These are phyloP conservation scores for Volvariella surrecta DNA, from an alignment of 1,284 basidiomycete genomes.

Conservation along the genomic window DNA sequence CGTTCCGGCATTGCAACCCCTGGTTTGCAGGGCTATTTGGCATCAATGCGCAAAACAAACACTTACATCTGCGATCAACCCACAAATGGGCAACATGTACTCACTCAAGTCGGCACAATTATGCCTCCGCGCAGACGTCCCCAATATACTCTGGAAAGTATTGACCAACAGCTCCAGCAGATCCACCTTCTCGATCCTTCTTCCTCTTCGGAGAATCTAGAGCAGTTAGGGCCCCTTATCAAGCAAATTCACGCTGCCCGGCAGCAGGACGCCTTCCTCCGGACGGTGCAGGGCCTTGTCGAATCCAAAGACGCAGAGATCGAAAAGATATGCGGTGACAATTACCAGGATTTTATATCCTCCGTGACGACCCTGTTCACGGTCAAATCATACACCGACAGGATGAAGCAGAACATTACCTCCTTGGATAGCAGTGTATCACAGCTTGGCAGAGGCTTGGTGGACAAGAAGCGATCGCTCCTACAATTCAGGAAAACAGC, in stretches of 20 bases:
- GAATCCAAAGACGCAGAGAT: constrained; percentile 94
- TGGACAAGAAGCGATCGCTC: constrained; percentile 86
- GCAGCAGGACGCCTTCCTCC: constrained; percentile 88
- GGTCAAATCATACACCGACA: constrained; percentile 84
- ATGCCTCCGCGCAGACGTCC: constrained; percentile 70
- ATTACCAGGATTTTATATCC: constrained; percentile 96
- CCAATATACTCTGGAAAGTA: constrained; percentile 71
- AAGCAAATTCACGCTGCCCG: constrained; percentile 87
- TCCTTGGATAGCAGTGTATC: constrained; percentile 64
- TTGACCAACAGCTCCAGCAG: constrained; percentile 80
- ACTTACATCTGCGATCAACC: not conserved
- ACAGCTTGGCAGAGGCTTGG: constrained; percentile 75
- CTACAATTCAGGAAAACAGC: constrained; percentile 90
- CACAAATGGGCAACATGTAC: not conserved
- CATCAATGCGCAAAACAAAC: constrained; percentile 3
- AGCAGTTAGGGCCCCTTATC: constrained; percentile 88
- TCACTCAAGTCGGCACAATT: constrained; percentile 17
- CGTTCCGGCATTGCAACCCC: not conserved
- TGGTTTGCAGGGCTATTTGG: not conserved
- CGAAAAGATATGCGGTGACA: constrained; percentile 90
- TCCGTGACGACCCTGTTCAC: constrained; percentile 94
- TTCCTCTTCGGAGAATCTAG: constrained; percentile 85
- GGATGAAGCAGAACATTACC: constrained; percentile 71
- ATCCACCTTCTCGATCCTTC: constrained; percentile 81
- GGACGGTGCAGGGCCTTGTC: constrained; percentile 81